Conservation (phyloP, 2,329 filamentous ascomycete genomes). For the Mycocentrospora acerina region DNA sequence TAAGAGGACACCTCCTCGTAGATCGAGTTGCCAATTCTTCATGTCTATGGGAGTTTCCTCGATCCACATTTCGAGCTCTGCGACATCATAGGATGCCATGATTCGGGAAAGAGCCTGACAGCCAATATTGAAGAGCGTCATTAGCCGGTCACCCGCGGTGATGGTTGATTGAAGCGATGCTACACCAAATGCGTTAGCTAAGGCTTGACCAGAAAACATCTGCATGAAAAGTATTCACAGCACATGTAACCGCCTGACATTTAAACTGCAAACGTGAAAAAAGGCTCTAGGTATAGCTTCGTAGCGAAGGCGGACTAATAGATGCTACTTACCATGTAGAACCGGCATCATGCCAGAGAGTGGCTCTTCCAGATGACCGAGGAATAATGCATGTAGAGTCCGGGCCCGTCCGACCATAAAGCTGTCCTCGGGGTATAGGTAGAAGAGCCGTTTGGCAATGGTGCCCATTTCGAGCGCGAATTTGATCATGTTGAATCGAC, state of each 20-base stretch:
- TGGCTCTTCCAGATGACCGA: slow-evolving; percentile 70
- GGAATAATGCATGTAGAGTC: slow-evolving; percentile 68
- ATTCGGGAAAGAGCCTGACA: slow-evolving; percentile 67
- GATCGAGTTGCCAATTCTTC: slow-evolving; percentile 69
- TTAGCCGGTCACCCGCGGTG: slow-evolving; percentile 68
- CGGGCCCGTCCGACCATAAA: slow-evolving; percentile 69
- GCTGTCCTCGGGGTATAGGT: slow-evolving; percentile 54
- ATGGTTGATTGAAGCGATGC: slow-evolving; percentile 65
- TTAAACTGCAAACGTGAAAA: slow-evolving; percentile 69
- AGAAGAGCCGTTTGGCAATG: slow-evolving; percentile 64
- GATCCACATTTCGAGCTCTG: slow-evolving; percentile 70
- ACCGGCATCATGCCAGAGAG: slow-evolving; percentile 59
- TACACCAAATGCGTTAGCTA: no score
- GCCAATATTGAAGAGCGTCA: slow-evolving; percentile 71
- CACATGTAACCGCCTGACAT: no score
- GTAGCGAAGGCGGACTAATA: slow-evolving; percentile 66
- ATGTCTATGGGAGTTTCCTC: slow-evolving; percentile 73
- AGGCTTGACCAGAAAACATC: no score
- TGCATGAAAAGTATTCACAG: no score
- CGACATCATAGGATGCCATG: slow-evolving; percentile 68
- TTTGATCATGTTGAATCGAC: slow-evolving; percentile 69
- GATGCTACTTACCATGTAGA: slow-evolving; percentile 56
- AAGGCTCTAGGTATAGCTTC: slow-evolving; percentile 70
- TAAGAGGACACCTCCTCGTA: slow-evolving; percentile 69
- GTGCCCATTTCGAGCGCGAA: slow-evolving; percentile 67